Evolutionary conservation across 345 rosid genomes (phyloP), one percentile per base, ranked within the genome.

Genomic region (Pugionium dolabratum): DNA sequence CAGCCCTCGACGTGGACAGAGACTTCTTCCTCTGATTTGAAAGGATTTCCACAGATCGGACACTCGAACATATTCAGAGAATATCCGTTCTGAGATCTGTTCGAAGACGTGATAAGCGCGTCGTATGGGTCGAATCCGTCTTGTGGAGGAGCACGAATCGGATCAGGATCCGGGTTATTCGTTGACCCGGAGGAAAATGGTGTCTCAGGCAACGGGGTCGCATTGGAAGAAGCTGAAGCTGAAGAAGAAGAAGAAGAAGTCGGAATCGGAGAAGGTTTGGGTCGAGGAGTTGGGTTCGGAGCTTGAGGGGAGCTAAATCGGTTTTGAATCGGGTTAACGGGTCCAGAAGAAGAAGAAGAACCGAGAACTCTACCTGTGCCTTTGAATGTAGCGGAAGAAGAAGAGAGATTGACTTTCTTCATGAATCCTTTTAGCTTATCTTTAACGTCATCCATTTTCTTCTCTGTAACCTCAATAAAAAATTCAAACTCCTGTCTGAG

Each of bases 321-420:
- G 58, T 78, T 25, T 2, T 66, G 77, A 62, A 80, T 68, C 5
- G 90, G 80, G 70, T 82, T 77, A 64, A 65, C 54, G 36, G 91
- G 78, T 55, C 39, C 85, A 3, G 94, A 79, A 4, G 90, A 78
- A 4, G 93, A 79, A 33, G 93, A 81, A 10, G 94, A 84, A 68
- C 98, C 98, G 76, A 90, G 69, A 32, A 87, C 96, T 59, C 94
- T 60, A 62, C 96, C 91, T 69, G 81, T 79, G 70, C 97, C 98
- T 77, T 93, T 90, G 82, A 93, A 93, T 80, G 87, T 90, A 31
- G 83, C 83, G 4, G 93, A 75, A 36, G 97, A 86, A 9, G 96
- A 79, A 18, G 90, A 79, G n/a, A 76, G 76, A 64, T 80, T 89
- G 72, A 93, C 84, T 79, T 87, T 93, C 79, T 93, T 90, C 81